These are phyloP conservation scores for Carex myosuroides DNA, from an alignment of 176 grass and related monocot genomes.

Conservation along the genomic window DNA sequence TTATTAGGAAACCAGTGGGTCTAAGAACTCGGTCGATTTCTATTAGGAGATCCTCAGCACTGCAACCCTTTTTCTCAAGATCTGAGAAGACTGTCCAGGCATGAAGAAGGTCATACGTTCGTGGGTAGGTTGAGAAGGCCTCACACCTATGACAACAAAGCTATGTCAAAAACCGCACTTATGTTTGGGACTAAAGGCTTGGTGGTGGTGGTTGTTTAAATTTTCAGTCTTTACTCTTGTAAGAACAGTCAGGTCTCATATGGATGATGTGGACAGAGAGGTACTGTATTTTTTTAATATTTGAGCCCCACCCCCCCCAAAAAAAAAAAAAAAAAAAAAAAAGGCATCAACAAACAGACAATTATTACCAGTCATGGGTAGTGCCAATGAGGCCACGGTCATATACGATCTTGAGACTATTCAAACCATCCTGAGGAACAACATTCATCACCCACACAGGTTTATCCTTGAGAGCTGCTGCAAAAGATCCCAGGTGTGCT, in stretches of 20 bases:
- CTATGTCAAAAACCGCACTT: not conserved
- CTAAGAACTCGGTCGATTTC: conserved; percentile 92
- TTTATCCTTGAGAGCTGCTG: conserved; percentile 85
- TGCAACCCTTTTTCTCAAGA: conserved; percentile 86
- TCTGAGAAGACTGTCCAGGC: conserved; percentile 95
- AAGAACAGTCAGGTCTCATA: not conserved
- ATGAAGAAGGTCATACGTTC: conserved; percentile 96
- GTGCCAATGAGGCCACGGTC: conserved; percentile 89
- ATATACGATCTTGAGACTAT: conserved; percentile 91
- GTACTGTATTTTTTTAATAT: not conserved
- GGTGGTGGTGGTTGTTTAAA: not conserved
- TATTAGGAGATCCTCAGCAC: conserved; percentile 85
- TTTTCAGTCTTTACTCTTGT: not conserved
- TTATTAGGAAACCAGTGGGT: conserved; percentile 75
- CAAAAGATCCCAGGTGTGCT: conserved; percentile 91
- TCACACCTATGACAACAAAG: conserved; percentile 59
- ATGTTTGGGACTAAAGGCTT: no score
- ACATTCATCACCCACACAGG: conserved; percentile 96
- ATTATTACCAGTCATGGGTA: conserved; percentile 80
- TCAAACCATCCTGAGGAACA: conserved; percentile 74
- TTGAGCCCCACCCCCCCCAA: not conserved
- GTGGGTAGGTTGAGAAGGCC: conserved; percentile 95
- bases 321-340: not conserved
- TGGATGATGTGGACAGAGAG: no score
- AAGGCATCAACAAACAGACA: not conserved